Percentiles rank a stretch among this genome's conserved stretches.
These are phyloP conservation scores for Phoenix dactylifera DNA, from an alignment of 176 grass and related monocot genomes.

Conservation along the genomic window DNA sequence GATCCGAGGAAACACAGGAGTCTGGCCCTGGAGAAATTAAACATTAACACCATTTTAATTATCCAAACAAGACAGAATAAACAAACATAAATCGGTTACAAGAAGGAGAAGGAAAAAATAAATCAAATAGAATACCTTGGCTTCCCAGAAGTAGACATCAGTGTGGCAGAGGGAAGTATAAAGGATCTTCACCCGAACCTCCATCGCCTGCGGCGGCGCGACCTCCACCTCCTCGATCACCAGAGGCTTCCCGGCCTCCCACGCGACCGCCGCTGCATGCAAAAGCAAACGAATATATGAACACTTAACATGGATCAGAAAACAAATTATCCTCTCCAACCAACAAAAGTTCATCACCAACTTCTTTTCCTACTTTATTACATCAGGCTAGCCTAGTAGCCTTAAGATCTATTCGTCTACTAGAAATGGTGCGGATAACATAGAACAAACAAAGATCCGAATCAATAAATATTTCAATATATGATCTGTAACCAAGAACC, in stretches of 20 bases:
- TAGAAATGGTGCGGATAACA: no score
- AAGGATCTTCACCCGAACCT: slow-evolving; percentile 81
- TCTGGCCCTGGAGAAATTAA: slow-evolving; percentile 49
- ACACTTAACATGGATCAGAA: background rate
- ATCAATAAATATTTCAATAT: no score
- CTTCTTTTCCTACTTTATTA: no score
- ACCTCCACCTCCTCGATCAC: slow-evolving; percentile 82
- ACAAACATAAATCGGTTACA: no score
- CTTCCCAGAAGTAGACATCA: slow-evolving; percentile 95
- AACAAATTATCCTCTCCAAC: background rate
- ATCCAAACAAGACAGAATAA: no score
- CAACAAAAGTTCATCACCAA: background rate
- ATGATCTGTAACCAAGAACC: no score
- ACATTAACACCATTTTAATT: no score
- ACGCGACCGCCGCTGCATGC: slow-evolving; percentile 63
- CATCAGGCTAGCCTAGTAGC: no score
- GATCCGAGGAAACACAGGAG: slow-evolving; percentile 85
- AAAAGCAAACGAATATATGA: background rate
- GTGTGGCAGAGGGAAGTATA: slow-evolving; percentile 83
- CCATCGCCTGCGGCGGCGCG: slow-evolving; percentile 76
- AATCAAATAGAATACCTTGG: slow-evolving; percentile 38
- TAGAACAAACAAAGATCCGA: no score
- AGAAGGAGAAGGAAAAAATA: no score
- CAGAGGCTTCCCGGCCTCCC: slow-evolving; percentile 78
- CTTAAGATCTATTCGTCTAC: no score